Conservation (phyloP, 768 basidiomycete genomes). For the Mycena albidolilacea region DNA sequence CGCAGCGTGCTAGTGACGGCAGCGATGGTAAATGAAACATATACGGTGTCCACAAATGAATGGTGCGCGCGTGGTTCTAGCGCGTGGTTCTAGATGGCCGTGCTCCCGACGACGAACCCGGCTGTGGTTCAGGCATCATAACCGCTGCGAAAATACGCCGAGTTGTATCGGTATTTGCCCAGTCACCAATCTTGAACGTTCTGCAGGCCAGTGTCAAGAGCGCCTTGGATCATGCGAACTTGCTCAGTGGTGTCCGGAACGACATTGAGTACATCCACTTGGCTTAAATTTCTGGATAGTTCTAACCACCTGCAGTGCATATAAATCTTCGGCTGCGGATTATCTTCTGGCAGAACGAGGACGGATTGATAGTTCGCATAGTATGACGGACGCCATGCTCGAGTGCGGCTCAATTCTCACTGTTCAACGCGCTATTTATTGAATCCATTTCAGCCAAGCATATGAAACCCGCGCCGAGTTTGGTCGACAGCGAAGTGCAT, state of each 20-base stretch:
- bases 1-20: too few relatives aligned
- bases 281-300: neutral
- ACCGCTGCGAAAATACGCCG: too few relatives aligned
- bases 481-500: slow-evolving; percentile 79
- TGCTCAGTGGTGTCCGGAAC: slow-evolving; percentile 92
- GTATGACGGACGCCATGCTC: slow-evolving; percentile 94
- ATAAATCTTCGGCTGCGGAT: slow-evolving; percentile 92
- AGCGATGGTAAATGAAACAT: too few relatives aligned
- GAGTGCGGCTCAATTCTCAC: slow-evolving; percentile 66
- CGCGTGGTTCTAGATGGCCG: too few relatives aligned
- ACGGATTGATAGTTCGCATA: slow-evolving; percentile 92
- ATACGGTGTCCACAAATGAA: too few relatives aligned
- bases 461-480: slow-evolving; percentile 98
- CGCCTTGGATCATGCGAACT: slow-evolving; percentile 88
- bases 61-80: too few relatives aligned
- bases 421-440: slow-evolving; percentile 21
- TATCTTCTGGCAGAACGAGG: slow-evolving; percentile 89
- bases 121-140: too few relatives aligned
- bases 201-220: slow-evolving; percentile 82
- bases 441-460: slow-evolving; percentile 78
- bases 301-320: slow-evolving; percentile 69
- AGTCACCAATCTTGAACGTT: neutral
- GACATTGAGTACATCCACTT: slow-evolving; percentile 86
- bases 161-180: too few relatives aligned
- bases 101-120: too few relatives aligned